Evolutionary conservation across 805 yeast species (phyloP), one percentile per base, ranked within the genome.

Genomic region (Lachancea cidri): DNA sequence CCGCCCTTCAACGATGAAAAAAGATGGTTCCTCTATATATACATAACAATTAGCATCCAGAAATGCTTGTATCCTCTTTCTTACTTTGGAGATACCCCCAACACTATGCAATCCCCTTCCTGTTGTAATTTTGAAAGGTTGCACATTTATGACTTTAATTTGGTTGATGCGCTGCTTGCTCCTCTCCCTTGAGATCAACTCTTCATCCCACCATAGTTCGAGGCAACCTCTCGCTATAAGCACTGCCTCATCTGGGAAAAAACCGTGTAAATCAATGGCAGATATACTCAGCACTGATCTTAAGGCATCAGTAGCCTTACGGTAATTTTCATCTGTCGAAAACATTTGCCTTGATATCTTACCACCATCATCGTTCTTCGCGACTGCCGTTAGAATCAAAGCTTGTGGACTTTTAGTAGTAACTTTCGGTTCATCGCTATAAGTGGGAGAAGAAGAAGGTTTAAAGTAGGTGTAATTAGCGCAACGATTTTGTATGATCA

Each of bases 101-200:
- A 55, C 66, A 35, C 86, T 79, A 57, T 84, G 93, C 4, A 79
- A 52, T 0, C 93, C 93, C 47, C 86, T 61, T 0, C 93, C 91
- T 0, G 91, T 81, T 9, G 83, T 61, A 0, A 83, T 61, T 1
- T 45, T 55, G 5, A 82, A 51, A 0, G 76, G 73, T 1, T 59
- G 65, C 1, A 74, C 68, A 54, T 67, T 65, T 8, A 51, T 42
- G 0, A 71, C 79, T 20, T 57, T 59, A 0, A 62, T 44, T 1
- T 71, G 66, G 39, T 55, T 60, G 2, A 55, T 46, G 4, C 58
- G 53, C 4, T 60, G 66, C 0, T 77, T 77, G 17, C 54, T 40
- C 2, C 61, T 48, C 40, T 65, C 71, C 39, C 89, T 54, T 17
- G 60, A 55, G 1, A 50, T 48, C 15, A 70, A 30, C 55, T 84